phyloP scores from a whole-genome alignment of 2,329 filamentous ascomycete species.

The Diplodia scrobiculata region DNA sequence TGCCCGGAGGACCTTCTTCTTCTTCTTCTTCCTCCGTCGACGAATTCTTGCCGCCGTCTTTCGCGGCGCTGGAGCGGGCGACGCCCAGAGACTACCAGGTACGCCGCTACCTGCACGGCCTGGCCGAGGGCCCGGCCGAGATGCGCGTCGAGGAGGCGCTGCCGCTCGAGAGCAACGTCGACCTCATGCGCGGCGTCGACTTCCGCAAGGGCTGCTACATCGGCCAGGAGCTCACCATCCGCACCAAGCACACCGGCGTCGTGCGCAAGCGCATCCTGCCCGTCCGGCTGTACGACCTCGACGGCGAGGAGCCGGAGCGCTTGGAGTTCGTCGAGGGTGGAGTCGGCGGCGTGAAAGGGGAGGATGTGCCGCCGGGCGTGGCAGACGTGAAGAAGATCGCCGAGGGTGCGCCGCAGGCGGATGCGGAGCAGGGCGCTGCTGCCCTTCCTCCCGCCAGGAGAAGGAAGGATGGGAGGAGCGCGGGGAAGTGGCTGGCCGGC shows the following conservation, averaged over 20 bases:
- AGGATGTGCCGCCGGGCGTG: conserved; percentile 46
- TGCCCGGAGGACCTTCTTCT: not conserved
- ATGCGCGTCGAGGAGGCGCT: conserved; percentile 70
- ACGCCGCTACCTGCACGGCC: conserved; percentile 69
- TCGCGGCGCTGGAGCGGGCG: not conserved
- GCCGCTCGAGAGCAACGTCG: conserved; percentile 87
- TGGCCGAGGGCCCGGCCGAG: conserved; percentile 83
- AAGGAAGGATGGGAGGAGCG: conserved; percentile 51
- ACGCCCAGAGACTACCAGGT: conserved; percentile 6
- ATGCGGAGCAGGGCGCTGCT: not conserved
- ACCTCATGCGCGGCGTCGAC: conserved; percentile 81
- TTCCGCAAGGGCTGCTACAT: conserved; percentile 97
- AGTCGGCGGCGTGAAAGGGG: conserved; percentile 52
- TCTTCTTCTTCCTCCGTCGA: not conserved
- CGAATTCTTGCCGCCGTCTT: not conserved
- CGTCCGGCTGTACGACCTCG: conserved; percentile 64
- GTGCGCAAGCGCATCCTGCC: conserved; percentile 89
- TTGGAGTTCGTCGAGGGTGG: conserved; percentile 21
- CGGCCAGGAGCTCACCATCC: conserved; percentile 93
- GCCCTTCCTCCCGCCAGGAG: not conserved
- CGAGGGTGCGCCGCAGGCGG: conserved; percentile 42
- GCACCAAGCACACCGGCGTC: conserved; percentile 90
- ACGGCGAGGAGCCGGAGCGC: not conserved
- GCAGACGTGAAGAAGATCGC: conserved; percentile 57
- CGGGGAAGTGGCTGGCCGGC: conserved; percentile 71